These are phyloP conservation scores for Gossypium raimondii DNA, from an alignment of 345 rosid genomes.

Conservation along the genomic window DNA sequence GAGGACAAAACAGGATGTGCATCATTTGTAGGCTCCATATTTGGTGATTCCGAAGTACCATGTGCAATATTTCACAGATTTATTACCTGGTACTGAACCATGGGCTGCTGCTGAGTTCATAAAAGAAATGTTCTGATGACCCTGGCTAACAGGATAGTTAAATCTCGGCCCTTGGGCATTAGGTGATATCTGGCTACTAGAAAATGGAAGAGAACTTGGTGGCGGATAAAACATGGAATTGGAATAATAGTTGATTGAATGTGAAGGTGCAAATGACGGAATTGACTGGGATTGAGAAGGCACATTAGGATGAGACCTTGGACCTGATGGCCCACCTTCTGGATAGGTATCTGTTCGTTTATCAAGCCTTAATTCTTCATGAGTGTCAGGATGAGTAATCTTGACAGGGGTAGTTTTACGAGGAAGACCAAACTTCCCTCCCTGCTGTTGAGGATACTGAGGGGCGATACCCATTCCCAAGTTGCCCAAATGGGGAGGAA, in stretches of 20 bases:
- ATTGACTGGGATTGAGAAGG: slow-evolving; percentile 71
- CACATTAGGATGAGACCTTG: slow-evolving; percentile 53
- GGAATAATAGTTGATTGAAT: slow-evolving; percentile 47
- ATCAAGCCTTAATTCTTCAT: slow-evolving; percentile 89
- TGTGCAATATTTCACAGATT: slow-evolving; percentile 35
- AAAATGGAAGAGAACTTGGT: slow-evolving; percentile 46
- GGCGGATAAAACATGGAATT: slow-evolving; percentile 41
- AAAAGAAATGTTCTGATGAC: slow-evolving; percentile 51
- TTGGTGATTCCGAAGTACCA: slow-evolving; percentile 33
- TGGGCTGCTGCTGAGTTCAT: slow-evolving; percentile 42
- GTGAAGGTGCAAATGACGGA: slow-evolving; percentile 49
- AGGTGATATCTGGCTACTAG: slow-evolving; percentile 53
- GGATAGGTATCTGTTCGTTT: slow-evolving; percentile 53
- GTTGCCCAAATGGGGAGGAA: slow-evolving; percentile 59
- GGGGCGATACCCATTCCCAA: slow-evolving; percentile 59
- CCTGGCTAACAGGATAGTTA: slow-evolving; percentile 51
- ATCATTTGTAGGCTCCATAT: slow-evolving; percentile 40
- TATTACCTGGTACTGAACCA: slow-evolving; percentile 35
- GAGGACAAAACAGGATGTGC: slow-evolving; percentile 32
- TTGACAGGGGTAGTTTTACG: slow-evolving; percentile 64
- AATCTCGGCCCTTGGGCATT: slow-evolving; percentile 60
- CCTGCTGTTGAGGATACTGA: slow-evolving; percentile 72
- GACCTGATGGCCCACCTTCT: slow-evolving; percentile 50
- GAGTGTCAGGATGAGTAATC: slow-evolving; percentile 92
- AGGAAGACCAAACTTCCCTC: slow-evolving; percentile 54